Evolutionary conservation across 1,284 basidiomycete species (phyloP).

Genomic region (Melampsora abietis-canadensis): DNA sequence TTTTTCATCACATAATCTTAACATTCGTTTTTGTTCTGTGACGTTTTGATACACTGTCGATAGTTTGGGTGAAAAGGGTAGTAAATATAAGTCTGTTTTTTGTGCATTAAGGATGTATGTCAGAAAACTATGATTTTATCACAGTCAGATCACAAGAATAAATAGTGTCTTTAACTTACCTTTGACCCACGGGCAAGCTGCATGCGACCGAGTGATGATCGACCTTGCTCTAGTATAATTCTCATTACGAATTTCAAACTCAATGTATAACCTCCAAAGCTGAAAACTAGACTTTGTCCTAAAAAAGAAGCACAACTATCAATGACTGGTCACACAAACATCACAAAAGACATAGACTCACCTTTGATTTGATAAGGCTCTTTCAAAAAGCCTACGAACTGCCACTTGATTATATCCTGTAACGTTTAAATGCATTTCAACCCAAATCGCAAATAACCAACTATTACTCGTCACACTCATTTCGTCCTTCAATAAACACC

Average conservation of each 20-base stretch:
- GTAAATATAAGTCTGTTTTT: constrained; percentile 70
- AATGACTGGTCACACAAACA: not conserved
- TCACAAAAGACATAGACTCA: constrained; percentile 4
- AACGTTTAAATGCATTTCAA: constrained; percentile 49
- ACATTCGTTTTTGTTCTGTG: constrained; percentile 66
- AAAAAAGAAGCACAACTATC: constrained; percentile 24
- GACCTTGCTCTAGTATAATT: constrained; percentile 67
- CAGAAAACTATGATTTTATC: constrained; percentile 16
- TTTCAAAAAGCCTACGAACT: constrained; percentile 49
- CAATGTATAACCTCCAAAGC: constrained; percentile 75
- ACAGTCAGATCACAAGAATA: constrained; percentile 1
- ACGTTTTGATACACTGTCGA: constrained; percentile 63
- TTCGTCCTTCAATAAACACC: constrained; percentile 2
- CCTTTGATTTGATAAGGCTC: constrained; percentile 48
- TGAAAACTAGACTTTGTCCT: constrained; percentile 68
- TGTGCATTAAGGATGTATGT: not conserved
- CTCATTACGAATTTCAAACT: constrained; percentile 71
- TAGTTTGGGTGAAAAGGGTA: constrained; percentile 70
- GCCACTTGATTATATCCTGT: constrained; percentile 46
- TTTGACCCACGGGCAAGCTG: constrained; percentile 76
- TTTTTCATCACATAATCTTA: constrained; percentile 76
- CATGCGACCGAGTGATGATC: constrained; percentile 72
- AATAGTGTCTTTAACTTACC: constrained; percentile 61
- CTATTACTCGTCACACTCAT: constrained; percentile 42
- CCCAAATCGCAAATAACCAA: constrained; percentile 51